Evolutionary conservation across 441 rosid species (phyloP).

Genomic region (Erysimum cheiri): DNA sequence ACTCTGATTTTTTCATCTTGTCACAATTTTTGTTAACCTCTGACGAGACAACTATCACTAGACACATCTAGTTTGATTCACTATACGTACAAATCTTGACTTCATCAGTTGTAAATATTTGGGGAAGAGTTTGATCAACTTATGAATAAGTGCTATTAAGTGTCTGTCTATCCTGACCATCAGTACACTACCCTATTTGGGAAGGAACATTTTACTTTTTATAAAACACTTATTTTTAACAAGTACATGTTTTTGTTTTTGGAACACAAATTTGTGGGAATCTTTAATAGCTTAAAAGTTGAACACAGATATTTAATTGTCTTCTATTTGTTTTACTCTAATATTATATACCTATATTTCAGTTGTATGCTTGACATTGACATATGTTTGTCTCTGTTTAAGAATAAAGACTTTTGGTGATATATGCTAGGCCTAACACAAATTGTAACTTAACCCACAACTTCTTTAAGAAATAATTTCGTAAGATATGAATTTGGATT

Average conservation of each 20-base stretch:
- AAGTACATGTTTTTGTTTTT: background rate
- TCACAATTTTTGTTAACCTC: slow-evolving; percentile 31
- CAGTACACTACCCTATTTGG: background rate
- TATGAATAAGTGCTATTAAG: background rate
- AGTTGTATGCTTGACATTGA: slow-evolving; percentile 20
- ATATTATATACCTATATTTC: background rate
- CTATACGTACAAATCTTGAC: slow-evolving; percentile 14
- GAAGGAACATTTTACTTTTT: background rate
- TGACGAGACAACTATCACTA: slow-evolving; percentile 29
- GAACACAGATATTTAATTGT: too few species aligned
- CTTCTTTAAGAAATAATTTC: slow-evolving; percentile 15
- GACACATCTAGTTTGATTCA: slow-evolving; percentile 23
- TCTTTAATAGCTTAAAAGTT: background rate
- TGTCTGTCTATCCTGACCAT: background rate
- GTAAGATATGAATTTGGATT: slow-evolving; percentile 21
- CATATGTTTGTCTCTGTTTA: slow-evolving; percentile 22
- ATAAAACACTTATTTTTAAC: background rate
- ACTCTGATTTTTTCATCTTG: slow-evolving; percentile 15
- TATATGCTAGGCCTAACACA: slow-evolving; percentile 22
- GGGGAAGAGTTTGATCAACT: slow-evolving; percentile 12
- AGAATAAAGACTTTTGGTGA: slow-evolving; percentile 15
- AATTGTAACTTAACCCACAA: slow-evolving; percentile 18
- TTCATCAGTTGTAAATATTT: background rate
- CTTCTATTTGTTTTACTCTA: background rate
- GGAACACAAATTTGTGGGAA: background rate